Evolutionary conservation across 768 basidiomycete genomes (phyloP).

Genomic region (Phanerodontia chrysosporium): DNA sequence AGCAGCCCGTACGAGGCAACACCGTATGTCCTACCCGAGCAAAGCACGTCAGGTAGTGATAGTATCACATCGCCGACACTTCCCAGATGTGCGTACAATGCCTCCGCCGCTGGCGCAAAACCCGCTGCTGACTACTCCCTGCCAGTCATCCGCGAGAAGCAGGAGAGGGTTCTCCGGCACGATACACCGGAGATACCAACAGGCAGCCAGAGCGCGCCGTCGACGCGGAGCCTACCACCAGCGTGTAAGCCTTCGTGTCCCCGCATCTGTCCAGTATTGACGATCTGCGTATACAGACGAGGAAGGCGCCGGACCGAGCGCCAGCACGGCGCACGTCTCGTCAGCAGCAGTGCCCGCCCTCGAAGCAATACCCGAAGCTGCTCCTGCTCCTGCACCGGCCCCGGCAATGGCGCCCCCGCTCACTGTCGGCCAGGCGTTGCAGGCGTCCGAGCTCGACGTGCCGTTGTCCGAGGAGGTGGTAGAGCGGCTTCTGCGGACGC

Average conservation of each 20-base stretch:
- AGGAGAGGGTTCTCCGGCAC: too few species aligned
- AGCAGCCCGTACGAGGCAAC: neutral
- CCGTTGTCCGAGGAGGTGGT: neutral
- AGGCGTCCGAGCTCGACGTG: neutral
- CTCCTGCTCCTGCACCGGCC: neutral
- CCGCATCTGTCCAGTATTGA: too few species aligned
- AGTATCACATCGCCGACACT: neutral
- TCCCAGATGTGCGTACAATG: neutral
- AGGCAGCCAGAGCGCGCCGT: too few species aligned
- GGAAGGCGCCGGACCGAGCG: neutral
- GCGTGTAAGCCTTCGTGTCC: too few species aligned
- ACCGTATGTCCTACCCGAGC: neutral
- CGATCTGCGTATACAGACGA: neutral
- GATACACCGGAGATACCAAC: too few species aligned
- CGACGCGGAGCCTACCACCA: too few species aligned
- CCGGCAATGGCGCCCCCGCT: neutral
- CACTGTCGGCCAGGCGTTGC: too few species aligned
- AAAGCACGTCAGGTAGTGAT: neutral
- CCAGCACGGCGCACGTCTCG: neutral
- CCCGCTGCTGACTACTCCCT: too few species aligned
- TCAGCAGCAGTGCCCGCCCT: neutral
- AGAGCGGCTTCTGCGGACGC: neutral
- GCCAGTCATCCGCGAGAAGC: too few species aligned
- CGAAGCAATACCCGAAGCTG: neutral
- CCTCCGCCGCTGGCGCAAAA: too few species aligned